Evolutionary conservation across 1,139 yeast species (phyloP).

Genomic region (Geotrichum bryndzae): DNA sequence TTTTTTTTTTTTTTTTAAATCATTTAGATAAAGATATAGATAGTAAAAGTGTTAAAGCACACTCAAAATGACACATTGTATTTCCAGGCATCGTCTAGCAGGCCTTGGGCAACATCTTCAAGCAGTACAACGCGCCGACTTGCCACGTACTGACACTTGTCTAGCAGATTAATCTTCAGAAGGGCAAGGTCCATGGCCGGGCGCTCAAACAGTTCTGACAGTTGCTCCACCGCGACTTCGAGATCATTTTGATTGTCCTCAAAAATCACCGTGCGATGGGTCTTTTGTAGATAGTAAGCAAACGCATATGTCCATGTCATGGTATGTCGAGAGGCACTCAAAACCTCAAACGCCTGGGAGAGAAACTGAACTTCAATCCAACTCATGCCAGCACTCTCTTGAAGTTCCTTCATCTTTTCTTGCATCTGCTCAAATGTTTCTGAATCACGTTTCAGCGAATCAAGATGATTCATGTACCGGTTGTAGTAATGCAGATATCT

Average conservation of each 20-base stretch:
- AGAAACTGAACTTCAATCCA: slow-evolving; percentile 91
- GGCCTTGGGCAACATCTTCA: slow-evolving; percentile 35
- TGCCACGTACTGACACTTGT: slow-evolving; percentile 36
- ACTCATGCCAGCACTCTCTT: slow-evolving; percentile 57
- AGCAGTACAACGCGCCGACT: slow-evolving; percentile 33
- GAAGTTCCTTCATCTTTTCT: slow-evolving; percentile 57
- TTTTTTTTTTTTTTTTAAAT: neutral
- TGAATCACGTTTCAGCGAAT: slow-evolving; percentile 69
- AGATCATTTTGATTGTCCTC: slow-evolving; percentile 71
- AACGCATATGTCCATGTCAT: slow-evolving; percentile 90
- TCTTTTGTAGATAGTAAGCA: slow-evolving; percentile 57
- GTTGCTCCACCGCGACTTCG: slow-evolving; percentile 68
- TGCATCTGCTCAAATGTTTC: slow-evolving; percentile 59
- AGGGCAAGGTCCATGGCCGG: slow-evolving; percentile 33
- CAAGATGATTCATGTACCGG: slow-evolving; percentile 70
- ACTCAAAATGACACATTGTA: slow-evolving; percentile 16
- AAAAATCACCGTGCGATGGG: slow-evolving; percentile 45
- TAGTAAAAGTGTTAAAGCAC: neutral
- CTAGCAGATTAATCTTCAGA: slow-evolving; percentile 33
- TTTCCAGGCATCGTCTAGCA: slow-evolving; percentile 35
- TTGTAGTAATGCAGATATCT: slow-evolving; percentile 74
- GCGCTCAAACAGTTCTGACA: slow-evolving; percentile 59
- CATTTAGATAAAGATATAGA: neutral
- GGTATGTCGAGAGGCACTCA: slow-evolving; percentile 67
- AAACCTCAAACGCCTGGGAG: slow-evolving; percentile 59